Evolutionary conservation across 2,329 filamentous ascomycete genomes (phyloP).

Genomic region (Podosphaera xanthii): DNA sequence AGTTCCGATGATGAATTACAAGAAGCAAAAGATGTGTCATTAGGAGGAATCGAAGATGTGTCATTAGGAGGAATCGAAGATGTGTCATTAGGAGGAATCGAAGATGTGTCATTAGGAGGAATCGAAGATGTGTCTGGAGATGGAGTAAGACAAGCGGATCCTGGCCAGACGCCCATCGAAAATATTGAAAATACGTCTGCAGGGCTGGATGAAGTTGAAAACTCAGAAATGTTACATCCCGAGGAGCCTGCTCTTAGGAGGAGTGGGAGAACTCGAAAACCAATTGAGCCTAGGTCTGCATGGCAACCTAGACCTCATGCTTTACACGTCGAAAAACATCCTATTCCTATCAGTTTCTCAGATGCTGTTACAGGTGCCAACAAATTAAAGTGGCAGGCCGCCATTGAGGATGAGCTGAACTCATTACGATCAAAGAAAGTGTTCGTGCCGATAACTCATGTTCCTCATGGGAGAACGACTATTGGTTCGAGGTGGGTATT

Average conservation of each 20-base stretch:
- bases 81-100: too few relatives aligned
- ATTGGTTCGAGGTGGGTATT: too few relatives aligned
- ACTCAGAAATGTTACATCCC: background rate
- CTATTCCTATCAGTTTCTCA: background rate
- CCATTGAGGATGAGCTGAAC: too few relatives aligned
- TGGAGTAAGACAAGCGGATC: background rate
- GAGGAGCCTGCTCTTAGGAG: background rate
- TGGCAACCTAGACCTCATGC: background rate
- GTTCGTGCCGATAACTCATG: too few relatives aligned
- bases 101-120: too few relatives aligned
- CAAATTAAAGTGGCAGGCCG: background rate
- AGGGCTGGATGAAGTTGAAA: background rate
- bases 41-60: background rate
- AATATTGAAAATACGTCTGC: background rate
- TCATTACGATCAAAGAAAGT: too few relatives aligned
- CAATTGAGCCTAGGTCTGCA: background rate
- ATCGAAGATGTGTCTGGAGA: too few relatives aligned
- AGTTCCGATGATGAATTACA: too few relatives aligned
- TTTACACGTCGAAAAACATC: background rate
- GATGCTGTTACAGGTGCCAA: background rate
- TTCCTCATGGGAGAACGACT: too few relatives aligned
- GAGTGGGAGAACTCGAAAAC: too few relatives aligned
- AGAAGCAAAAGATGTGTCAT: too few relatives aligned
- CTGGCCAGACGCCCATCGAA: background rate
- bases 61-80: too few relatives aligned